Evolutionary conservation across 176 grass and related monocot genomes (phyloP), one percentile per base, ranked within the genome.

Genomic region (Saccharum officinarum): DNA sequence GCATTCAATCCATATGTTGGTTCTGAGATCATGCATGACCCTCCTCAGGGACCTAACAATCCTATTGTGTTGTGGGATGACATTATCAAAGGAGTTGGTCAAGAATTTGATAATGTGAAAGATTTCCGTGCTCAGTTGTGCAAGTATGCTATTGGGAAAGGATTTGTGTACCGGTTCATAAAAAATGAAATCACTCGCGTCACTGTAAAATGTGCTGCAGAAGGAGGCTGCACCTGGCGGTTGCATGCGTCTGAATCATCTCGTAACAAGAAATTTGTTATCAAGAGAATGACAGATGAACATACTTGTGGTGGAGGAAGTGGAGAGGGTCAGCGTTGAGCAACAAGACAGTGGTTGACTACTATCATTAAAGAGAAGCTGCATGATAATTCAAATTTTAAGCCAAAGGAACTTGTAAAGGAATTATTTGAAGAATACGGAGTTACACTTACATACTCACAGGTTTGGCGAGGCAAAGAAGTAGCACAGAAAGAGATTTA

Each of bases 81-180:
- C 42, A 90, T 92, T 72, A 95, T 95, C 52, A 88, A 84, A 73
- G 96, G 96, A 77, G 93, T 98, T 42, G 96, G 96, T 63, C 96
- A 98, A 87, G 93, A 95, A 90, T 98, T 98, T 88, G 93, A 95
- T 86, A 98, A 95, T 59, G 93, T 95, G 54, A 98, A 95, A 81
- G 96, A 95, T 64, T 98, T 98, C 60, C 96, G 93, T 84, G 85
- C 91, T 84, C 93, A 95, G 80, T 77, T 98, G 73, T 95, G 93
- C 88, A 98, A 98, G 70, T 98, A 98, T 75, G 89, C 93, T 38
- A 98, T 98, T 2, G 83, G 87, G 69, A 93, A 94, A 89, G 91
- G 96, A 59, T 98, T 98, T 90, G 87, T 87, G 4, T 98, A 95
- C 69, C 81, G 87, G 14, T 98, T 98, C 80, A 92, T 98, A 39